Conservation (phyloP, 352 stramenopile genomes). For the Pythium oligandrum region DNA sequence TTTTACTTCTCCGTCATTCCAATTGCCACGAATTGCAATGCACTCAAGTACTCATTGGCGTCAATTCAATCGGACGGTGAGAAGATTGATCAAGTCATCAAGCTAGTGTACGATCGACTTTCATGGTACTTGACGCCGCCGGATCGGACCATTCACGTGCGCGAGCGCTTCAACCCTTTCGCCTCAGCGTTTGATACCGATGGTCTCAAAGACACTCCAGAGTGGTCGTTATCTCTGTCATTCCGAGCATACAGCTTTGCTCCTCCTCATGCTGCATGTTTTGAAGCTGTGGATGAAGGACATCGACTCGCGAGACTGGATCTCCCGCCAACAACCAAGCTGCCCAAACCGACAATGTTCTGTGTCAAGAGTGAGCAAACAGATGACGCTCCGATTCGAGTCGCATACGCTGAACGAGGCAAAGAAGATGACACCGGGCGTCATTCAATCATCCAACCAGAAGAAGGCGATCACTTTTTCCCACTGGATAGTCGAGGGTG, state of each 20-base stretch:
- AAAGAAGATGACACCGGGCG: background rate
- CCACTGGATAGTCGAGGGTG: slow-evolving; percentile 24
- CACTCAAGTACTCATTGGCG: slow-evolving; percentile 41
- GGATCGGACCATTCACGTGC: slow-evolving; percentile 26
- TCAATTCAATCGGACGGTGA: slow-evolving; percentile 29
- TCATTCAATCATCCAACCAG: slow-evolving; percentile 25
- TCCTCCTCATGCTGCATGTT: slow-evolving; percentile 30
- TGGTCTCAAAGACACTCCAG: background rate
- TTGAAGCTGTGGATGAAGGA: slow-evolving; percentile 11
- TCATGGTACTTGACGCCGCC: slow-evolving; percentile 27
- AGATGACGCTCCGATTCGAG: slow-evolving; percentile 24
- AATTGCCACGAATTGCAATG: slow-evolving; percentile 41
- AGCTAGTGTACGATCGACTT: slow-evolving; percentile 14
- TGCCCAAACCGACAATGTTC: slow-evolving; percentile 16
- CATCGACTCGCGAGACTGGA: slow-evolving; percentile 10
- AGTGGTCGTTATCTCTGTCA: slow-evolving; percentile 21
- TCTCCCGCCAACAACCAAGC: slow-evolving; percentile 4
- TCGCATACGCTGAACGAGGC: slow-evolving; percentile 31
- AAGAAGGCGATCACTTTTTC: slow-evolving; percentile 23
- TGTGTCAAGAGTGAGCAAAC: slow-evolving; percentile 27
- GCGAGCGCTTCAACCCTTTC: slow-evolving; percentile 31
- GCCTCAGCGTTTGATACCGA: slow-evolving; percentile 19
- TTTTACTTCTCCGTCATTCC: slow-evolving; percentile 47
- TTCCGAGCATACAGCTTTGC: slow-evolving; percentile 33
- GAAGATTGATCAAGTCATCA: slow-evolving; percentile 20